These are phyloP conservation scores for Hyaloscypha variabilis DNA, from an alignment of 495 filamentous ascomycete species.

Conservation along the genomic window DNA sequence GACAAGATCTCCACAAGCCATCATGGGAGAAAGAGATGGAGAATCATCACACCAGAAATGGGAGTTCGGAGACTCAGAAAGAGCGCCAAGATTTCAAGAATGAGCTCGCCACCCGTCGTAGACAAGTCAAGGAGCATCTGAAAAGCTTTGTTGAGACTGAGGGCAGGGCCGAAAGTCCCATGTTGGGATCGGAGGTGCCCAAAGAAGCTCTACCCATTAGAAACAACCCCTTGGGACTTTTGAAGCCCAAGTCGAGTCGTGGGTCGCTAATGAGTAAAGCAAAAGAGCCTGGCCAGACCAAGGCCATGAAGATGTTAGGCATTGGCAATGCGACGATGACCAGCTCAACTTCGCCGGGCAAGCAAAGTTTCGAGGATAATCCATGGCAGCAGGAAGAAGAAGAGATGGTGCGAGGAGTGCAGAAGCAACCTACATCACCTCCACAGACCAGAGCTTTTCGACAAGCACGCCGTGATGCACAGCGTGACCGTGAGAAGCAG, in stretches of 20 bases:
- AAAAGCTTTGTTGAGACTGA: slow-evolving; percentile 71
- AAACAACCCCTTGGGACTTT: slow-evolving; percentile 65
- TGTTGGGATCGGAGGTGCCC: slow-evolving; percentile 42
- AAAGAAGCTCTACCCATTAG: slow-evolving; percentile 22
- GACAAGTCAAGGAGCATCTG: slow-evolving; percentile 80
- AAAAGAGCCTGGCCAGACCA: slow-evolving; percentile 51
- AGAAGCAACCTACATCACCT: slow-evolving; percentile 33
- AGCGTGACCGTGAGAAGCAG: slow-evolving; percentile 48
- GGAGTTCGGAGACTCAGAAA: slow-evolving; percentile 61
- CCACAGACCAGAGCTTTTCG: slow-evolving; percentile 43
- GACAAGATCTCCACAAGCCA: slow-evolving; percentile 9
- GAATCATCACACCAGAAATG: slow-evolving; percentile 40
- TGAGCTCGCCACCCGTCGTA: slow-evolving; percentile 76
- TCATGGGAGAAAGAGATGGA: slow-evolving; percentile 43
- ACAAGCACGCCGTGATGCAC: slow-evolving; percentile 54
- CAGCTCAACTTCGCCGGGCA: slow-evolving; percentile 52
- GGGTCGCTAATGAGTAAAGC: slow-evolving; percentile 55
- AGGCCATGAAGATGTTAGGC: slow-evolving; percentile 74
- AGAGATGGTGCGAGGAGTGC: slow-evolving; percentile 38
- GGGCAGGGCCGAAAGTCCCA: slow-evolving; percentile 55
- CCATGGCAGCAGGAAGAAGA: slow-evolving; percentile 50
- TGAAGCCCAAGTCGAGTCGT: slow-evolving; percentile 69
- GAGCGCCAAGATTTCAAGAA: slow-evolving; percentile 79
- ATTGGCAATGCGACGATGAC: slow-evolving; percentile 54
- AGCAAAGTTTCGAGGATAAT: slow-evolving; percentile 40